Base-by-base conservation (phyloP, 225 moss, liverwort and hornwort species). In the Sphagnum tenellum region DNA sequence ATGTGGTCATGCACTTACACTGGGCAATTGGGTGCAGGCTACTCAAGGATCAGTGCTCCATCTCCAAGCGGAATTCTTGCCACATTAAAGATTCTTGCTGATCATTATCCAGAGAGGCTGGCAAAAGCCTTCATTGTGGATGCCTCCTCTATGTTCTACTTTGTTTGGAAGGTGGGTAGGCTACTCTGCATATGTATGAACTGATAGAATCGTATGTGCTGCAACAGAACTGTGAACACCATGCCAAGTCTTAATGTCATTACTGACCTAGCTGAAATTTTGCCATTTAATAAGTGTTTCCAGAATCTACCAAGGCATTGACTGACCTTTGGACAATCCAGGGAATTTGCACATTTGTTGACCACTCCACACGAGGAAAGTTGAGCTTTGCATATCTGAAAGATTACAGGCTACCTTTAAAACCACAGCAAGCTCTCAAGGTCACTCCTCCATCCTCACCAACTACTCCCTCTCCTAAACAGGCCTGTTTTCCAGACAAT, bases 31-130 rank as follows among this genome's bases (percentile, higher is more conserved):
- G 29, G 29, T 29, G 56, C 89, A 94, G 94, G 91, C 52, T 81
- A 94, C 67, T 78, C 92, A 0, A 92, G 86, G 67, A 10, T 81
- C 45, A 90, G 75, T 51, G 84, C 89, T 64, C 89, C 90, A 49
- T 96, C 96, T 5, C 88, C 89, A 5, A 96, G 86, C 70, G 86
- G 92, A 59, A 89, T 96, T 45, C 79, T 96, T 48, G 86, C 92
- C 59, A 83, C 88, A 44, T 72, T 96, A 65, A 92, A 90, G 85
- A 76, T 90, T 68, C 88, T 96, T 61, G 81, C 89, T 63, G 96
- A 96, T 77, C 86, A 92, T 64, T 96, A 96, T 70, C 96, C 96
- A 12, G 96, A 92, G 80, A 86, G 90, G 67, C 83, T 96, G 44
- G 85, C 92, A 7, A 92, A 77, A 71, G 96, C 92, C 71, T 96